These are phyloP conservation scores for Rhizopus delemar DNA, from an alignment of 371 early-diverging fungal species.

Conservation along the genomic window DNA sequence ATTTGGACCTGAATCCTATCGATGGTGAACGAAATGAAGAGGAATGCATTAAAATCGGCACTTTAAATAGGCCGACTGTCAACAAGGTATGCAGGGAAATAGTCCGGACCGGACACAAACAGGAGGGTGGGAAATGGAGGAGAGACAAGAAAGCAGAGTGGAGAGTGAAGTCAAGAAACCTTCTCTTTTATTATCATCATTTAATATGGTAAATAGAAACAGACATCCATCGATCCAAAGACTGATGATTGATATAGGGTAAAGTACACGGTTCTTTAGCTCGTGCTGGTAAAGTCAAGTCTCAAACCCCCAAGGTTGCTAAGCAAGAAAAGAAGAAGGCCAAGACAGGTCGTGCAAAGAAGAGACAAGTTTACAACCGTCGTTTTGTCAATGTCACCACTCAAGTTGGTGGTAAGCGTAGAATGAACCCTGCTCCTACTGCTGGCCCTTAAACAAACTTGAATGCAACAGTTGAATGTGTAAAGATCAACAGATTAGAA, in stretches of 20 bases:
- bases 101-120: neutral
- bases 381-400: conserved; percentile 95
- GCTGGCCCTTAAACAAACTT: conserved; percentile 46
- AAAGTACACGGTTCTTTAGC: conserved; percentile 99
- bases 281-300: conserved; percentile 99
- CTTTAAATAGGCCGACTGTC: no score
- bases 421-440: conserved; percentile 76
- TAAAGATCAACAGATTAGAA: neutral
- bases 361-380: conserved; percentile 97
- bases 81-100: no score
- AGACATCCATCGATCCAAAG: conserved; percentile 19
- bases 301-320: conserved; percentile 99
- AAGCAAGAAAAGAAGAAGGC: conserved; percentile 97
- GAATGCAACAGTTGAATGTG: neutral
- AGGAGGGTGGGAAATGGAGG: no score
- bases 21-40: no score
- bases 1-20: no score
- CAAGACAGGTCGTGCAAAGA: conserved; percentile 95
- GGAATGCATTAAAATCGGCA: no score
- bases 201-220: conserved; percentile 34
- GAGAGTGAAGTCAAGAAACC: neutral
- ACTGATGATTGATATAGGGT: conserved; percentile 64
- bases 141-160: neutral
- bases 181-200: conserved; percentile 31
- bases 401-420: conserved; percentile 87